Evolutionary conservation across 192 early-diverging fungal species (phyloP), one percentile per base, ranked within the genome.

Genomic region (Thamnidium elegans): DNA sequence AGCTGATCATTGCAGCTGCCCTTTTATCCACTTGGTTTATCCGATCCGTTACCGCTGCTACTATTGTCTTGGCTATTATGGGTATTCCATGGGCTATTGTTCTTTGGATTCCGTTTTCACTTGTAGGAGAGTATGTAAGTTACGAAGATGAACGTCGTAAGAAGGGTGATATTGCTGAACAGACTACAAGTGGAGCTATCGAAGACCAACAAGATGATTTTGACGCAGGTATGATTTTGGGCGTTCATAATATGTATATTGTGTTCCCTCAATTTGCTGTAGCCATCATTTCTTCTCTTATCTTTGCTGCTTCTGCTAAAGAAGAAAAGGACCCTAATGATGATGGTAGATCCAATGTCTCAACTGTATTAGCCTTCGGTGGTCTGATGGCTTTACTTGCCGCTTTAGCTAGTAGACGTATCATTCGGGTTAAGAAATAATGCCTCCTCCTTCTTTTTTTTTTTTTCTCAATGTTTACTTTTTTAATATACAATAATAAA

Each of bases 161-260:
- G 1, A 44, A 21, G 6, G 32, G 17, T 15, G 14, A 3, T 1
- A 15, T 43, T 0, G 5, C 36, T 1, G 19, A 42, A n/a, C 23
- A 44, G 15, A 44, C 23, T 0, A 32, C 53, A 50, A 31, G 36
- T 14, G n/a, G 51, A 13, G 47, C 47, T 1, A 26, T 61, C 8
- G 48, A 71, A 19, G 26, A 52, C 8, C 47, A 66, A 3, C 50
- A 69, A 30, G 74, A 75, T 10, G 74, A 76, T 7, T 76, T 76
- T 50, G 74, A 76, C 39, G 84, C 89, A 0, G 90, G 90, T 20
- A 82, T 92, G 48, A 84, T 95, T 10, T 77, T 97, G 44, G 97
- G 95, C 2, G 91, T 97, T 21, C 94, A 96, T 76, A 99, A 99
- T 71, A 89, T 97, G 69, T 96, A 93, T 70, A 89, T 96, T 55